Conservation (phyloP, 257 asterid species). For the Catharanthus roseus region DNA sequence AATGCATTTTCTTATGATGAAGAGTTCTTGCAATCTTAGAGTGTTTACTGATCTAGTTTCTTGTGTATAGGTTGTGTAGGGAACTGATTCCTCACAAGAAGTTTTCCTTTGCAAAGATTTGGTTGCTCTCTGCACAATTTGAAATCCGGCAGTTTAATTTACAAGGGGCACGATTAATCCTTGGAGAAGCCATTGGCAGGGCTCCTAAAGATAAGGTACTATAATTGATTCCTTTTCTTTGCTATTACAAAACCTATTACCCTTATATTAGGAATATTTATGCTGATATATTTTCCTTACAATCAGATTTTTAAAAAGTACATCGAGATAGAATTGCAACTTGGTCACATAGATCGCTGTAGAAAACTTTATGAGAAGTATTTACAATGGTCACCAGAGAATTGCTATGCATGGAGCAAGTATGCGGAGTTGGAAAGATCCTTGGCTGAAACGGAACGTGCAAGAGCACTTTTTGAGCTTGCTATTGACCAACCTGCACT, state of each 20-base stretch:
- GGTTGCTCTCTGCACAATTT: constrained; percentile 94
- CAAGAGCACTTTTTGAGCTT: constrained; percentile 87
- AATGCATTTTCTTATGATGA: neutral
- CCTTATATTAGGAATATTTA: neutral
- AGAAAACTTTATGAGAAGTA: constrained; percentile 77
- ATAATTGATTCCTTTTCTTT: constrained; percentile 18
- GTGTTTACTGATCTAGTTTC: neutral
- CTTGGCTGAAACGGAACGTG: constrained; percentile 80
- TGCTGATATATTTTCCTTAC: constrained; percentile 14
- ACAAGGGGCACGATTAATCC: constrained; percentile 30
- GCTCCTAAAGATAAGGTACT: constrained; percentile 46
- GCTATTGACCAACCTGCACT: constrained; percentile 95
- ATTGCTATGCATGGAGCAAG: constrained; percentile 95
- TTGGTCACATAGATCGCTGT: constrained; percentile 85
- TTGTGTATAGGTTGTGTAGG: constrained; percentile 15
- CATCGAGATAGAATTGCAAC: constrained; percentile 90
- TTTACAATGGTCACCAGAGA: constrained; percentile 87
- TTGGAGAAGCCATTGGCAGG: constrained; percentile 41
- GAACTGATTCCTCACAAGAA: constrained; percentile 38
- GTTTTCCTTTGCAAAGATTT: constrained; percentile 84
- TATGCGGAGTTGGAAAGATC: constrained; percentile 84
- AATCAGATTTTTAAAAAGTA: constrained; percentile 91
- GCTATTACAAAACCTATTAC: neutral
- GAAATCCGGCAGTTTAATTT: constrained; percentile 80
- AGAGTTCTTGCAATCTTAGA: neutral